Base-by-base conservation (phyloP, 1,139 yeast genomes). In the Geotrichum klebahnii region DNA sequence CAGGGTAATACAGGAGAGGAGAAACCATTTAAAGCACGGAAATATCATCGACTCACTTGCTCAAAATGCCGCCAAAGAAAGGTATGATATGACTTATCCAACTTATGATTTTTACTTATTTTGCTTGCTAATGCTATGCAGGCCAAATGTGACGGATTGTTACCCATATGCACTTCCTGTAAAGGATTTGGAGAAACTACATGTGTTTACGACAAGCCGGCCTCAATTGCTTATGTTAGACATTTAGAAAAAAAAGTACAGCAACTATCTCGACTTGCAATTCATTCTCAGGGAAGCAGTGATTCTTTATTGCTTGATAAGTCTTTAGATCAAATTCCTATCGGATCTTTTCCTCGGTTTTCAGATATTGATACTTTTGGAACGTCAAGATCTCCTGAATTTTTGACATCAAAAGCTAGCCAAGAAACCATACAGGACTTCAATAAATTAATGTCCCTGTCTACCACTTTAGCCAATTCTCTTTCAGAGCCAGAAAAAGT, bases 81-180 rank as follows among this genome's bases (percentile, higher is more conserved):
- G 50, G 54, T 51, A 41, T 17, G 54, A n/a, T n/a, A n/a, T n/a
- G n/a, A n/a, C n/a, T n/a, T n/a, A n/a, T n/a, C 35, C n/a, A 1
- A 34, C 20, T n/a, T 9, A 3, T 35, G 20, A 14, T 14, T 19
- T 5, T 37, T 37, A 20, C 29, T 24, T 16, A 37, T 24, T 22
- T 19, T 29, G 14, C 6, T 20, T 28, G 6, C 33, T 38, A 31
- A 39, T 40, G 5, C 5, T 17, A 16, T 22, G 5, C 26, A 51
- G 54, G 54, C 54, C 3, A 51, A 48, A 40, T 51, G 54, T 33
- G 54, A 51, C 26, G 54, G 54, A 28, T 35, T 47, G 32, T 40
- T 37, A 16, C 54, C 54, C 8, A 31, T 51, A 5, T 51, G 54
- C 40, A 35, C 54, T 9, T 40, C 51, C 5, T 51, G 54, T 34